These are phyloP conservation scores for Penicillium sp. DNA, from an alignment of 2,329 filamentous ascomycete genomes.

Conservation along the genomic window DNA sequence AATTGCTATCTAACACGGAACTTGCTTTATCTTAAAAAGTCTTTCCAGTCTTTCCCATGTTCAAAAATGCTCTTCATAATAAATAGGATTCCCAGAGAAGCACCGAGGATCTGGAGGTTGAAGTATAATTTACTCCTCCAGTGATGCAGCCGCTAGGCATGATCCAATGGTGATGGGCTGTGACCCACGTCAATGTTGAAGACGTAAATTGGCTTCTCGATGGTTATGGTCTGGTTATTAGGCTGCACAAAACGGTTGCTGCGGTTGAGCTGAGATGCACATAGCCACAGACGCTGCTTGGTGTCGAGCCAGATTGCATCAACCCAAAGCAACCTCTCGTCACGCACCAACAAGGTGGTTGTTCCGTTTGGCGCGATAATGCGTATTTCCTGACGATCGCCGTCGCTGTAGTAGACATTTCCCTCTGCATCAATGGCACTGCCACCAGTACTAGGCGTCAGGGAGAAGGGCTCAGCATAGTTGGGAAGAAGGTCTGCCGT, in stretches of 20 bases:
- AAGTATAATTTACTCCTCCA: not conserved
- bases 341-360: not conserved
- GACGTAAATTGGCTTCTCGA: not conserved
- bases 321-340: slow-evolving; percentile 2
- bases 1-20: too few relatives aligned
- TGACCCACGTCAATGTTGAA: not conserved
- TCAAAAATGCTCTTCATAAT: too few relatives aligned
- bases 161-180: not conserved
- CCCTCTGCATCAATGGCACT: slow-evolving; percentile 42
- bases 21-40: too few relatives aligned
- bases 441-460: slow-evolving; percentile 40
- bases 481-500: slow-evolving; percentile 18
- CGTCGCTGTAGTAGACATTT: slow-evolving; percentile 40
- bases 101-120: too few relatives aligned
- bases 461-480: slow-evolving; percentile 26
- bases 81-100: too few relatives aligned
- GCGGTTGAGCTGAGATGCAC: slow-evolving; percentile 3
- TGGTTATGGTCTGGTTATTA: not conserved
- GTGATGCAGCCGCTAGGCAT: not conserved
- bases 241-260: not conserved
- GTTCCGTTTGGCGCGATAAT: not conserved
- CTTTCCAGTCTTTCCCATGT: too few relatives aligned
- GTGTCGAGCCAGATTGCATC: slow-evolving; percentile 7
- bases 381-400: slow-evolving; percentile 2
- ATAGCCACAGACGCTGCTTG: slow-evolving; percentile 3